phyloP scores from a whole-genome alignment of 306 rosid genomes.

The Lupinus albus region DNA sequence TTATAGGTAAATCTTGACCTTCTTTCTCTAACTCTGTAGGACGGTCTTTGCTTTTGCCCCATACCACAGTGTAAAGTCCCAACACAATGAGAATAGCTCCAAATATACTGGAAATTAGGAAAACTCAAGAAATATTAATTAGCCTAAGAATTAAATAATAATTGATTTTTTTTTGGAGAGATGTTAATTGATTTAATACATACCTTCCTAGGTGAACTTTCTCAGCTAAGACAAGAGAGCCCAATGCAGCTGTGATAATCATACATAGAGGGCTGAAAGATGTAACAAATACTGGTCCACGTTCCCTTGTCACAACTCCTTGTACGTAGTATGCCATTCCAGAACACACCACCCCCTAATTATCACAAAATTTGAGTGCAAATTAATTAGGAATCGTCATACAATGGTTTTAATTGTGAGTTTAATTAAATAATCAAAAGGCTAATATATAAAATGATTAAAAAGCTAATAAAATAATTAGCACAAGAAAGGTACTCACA shows the following conservation, averaged over 20 bases:
- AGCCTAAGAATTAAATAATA: neutral
- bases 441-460: too few relatives aligned
- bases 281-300: conserved; percentile 94
- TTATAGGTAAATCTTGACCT: conserved; percentile 63
- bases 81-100: conserved; percentile 82
- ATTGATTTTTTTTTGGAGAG: neutral
- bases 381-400: neutral
- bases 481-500: conserved; percentile 49
- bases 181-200: neutral
- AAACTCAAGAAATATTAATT: neutral
- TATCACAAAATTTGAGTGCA: neutral
- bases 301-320: conserved; percentile 76
- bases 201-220: conserved; percentile 88
- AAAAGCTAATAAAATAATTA: neutral
- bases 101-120: conserved; percentile 52
- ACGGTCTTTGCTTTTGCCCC: conserved; percentile 90
- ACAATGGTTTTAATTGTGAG: neutral
- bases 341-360: conserved; percentile 87
- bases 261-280: conserved; percentile 91
- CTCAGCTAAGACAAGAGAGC: conserved; percentile 76
- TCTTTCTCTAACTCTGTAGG: conserved; percentile 43
- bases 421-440: neutral
- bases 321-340: conserved; percentile 93
- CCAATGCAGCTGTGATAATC: conserved; percentile 90
- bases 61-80: conserved; percentile 91